Conservation (phyloP, 1,284 basidiomycete species). For the Anthracocystis panici-leucophaei region DNA sequence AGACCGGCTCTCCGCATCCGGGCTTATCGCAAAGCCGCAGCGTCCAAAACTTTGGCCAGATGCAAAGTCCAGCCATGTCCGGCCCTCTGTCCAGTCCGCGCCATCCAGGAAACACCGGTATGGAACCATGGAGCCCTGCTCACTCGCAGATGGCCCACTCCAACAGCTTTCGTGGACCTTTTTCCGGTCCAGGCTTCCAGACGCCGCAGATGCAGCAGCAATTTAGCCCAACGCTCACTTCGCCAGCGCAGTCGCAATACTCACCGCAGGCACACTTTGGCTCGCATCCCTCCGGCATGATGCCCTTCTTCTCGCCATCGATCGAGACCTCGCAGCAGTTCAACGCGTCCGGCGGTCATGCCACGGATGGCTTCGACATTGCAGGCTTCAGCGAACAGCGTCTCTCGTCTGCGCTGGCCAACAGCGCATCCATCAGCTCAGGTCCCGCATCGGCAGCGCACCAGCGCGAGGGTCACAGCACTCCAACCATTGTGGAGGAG, state of each 20-base stretch:
- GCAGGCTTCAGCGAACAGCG: conserved; percentile 53
- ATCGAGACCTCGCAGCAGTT: conserved; percentile 39
- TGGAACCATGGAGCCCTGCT: conserved; percentile 44
- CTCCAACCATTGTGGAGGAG: conserved; percentile 64
- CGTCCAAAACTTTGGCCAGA: conserved; percentile 37
- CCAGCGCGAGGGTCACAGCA: conserved; percentile 53
- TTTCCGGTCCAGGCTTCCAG: conserved; percentile 43
- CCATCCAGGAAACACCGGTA: conserved; percentile 15
- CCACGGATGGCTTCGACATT: conserved; percentile 42
- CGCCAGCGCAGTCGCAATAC: conserved; percentile 51
- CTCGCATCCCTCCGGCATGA: conserved; percentile 22
- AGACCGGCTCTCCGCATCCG: conserved; percentile 16
- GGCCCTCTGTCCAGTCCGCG: conserved; percentile 33
- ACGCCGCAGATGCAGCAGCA: conserved; percentile 47
- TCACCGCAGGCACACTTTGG: conserved; percentile 50
- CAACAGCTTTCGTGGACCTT: conserved; percentile 29
- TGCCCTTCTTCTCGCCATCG: conserved; percentile 46
- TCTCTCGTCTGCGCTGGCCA: conserved; percentile 58
- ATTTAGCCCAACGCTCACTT: conserved; percentile 45
- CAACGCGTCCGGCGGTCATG: conserved; percentile 14
- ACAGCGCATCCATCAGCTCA: conserved; percentile 47
- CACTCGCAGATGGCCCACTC: conserved; percentile 34
- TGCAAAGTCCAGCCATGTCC: conserved; percentile 32
- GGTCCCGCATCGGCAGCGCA: conserved; percentile 16
- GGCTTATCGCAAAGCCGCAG: conserved; percentile 46